Evolutionary conservation across 176 grass and related monocot species (phyloP), one percentile per base, ranked within the genome.

Genomic region (Saccharum spontaneum): DNA sequence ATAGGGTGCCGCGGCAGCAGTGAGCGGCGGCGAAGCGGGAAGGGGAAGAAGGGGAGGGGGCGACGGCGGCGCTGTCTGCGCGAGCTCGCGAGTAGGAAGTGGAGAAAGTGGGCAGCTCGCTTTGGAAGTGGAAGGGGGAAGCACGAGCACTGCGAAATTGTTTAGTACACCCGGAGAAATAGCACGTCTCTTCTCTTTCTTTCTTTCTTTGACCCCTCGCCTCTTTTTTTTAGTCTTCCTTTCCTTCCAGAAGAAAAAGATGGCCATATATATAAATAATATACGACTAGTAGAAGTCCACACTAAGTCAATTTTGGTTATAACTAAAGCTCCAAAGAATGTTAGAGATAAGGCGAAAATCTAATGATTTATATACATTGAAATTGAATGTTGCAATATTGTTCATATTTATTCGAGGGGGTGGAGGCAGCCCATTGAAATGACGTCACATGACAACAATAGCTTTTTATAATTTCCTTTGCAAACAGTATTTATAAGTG

Each of bases 51-150:
- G 28, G 0, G 37, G 36, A 11, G 67, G 12, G 61, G 1, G 70
- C 20, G 11, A 63, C 10, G 79, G 67, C 67, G 48, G 12, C 33
- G 66, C 67, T 37, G 44, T 13, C 9, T 39, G 48, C 48, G 26
- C 11, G 46, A 50, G 80, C 45, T 55, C n/a, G 33, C 9, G 14
- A 75, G 69, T 18, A n/a, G 22, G 50, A n/a, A 78, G 73, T 8
- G 86, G 64, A 82, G 83, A 71, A 77, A 70, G 78, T 52, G 23
- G 78, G 16, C 64, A 24, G 81, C 59, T 79, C 64, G 75, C 83
- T 83, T 38, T 38, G 78, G 63, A 68, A 67, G 28, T 38, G 78
- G 63, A 68, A 67, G 28, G 30, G 7, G 17, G 26, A 34, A 48
- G 44, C 5, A 20, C 9, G 0, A 10, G 8, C 60, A 9, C 4